Base-by-base conservation (phyloP, 2,329 filamentous ascomycete genomes). In the Clarireedia hainanense region DNA sequence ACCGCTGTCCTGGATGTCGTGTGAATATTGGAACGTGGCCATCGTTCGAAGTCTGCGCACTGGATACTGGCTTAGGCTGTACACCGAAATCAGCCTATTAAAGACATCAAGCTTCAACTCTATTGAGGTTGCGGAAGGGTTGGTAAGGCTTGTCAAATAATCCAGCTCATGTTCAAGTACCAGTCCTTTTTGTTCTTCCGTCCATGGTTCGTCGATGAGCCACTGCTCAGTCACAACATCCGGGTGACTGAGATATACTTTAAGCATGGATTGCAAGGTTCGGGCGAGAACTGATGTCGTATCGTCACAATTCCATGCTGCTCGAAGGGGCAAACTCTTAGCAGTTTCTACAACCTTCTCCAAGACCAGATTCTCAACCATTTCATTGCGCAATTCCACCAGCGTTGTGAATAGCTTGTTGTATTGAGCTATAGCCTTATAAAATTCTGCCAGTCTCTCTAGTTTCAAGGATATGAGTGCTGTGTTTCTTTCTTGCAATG, bases 361-460 rank as follows among this genome's bases (percentile, higher is more conserved):
- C 26, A 88, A 70, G 1, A 78, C 73, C 2, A 81, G 82, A 40
- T 80, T 76, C 26, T 80, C 77, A 5, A 88, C 74, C 63, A 86
- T 75, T 52, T 77, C 78, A 15, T 79, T 76, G 55, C 85, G 79
- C n/a, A 89, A 80, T 15, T 79, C 76, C 50, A 77, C 73, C 6
- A 87, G 75, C 1, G 81, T 78, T 34, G 77, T 74, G 10, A 81
- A 74, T 0, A 85, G 80, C 58, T 86, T 80, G 2, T 80, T 77
- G 17, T 72, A 71, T 47, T 79, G 75, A 4, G 80, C 79, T 14
- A 74, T 69, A 1, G 72, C 69, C 61, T 77, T 80, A 61, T 80
- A 82, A 1, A 83, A 65, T 40, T 87, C 83, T 2, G 80, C 85
- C 62, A 88, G 77, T 10, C 81, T 75, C 65, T 89, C 86, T 40